Base-by-base conservation (phyloP, 2,329 filamentous ascomycete genomes). In the Aspergillus aculeatinus region DNA sequence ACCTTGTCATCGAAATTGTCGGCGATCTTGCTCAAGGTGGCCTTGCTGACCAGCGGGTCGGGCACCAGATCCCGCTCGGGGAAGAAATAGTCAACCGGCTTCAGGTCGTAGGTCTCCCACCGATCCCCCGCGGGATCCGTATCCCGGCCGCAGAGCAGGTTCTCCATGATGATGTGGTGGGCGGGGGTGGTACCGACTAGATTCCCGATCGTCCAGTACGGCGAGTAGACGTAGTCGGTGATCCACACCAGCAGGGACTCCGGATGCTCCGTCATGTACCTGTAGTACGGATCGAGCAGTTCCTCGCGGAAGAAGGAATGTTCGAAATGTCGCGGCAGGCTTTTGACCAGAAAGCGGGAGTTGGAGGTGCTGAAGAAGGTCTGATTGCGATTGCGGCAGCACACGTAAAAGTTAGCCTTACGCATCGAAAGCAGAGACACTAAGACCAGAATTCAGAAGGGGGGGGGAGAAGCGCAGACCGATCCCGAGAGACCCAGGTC, bases 141-240 rank as follows among this genome's bases (percentile, higher is more conserved):
- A 14, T 79, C 77, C 63, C 85, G 82, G 1, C 88, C 89, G 62
- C 84, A 85, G 25, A 91, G 77, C 2, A 90, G 79, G 69, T 92
- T 92, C 72, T 91, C 89, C 89, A 92, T 92, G 67, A 92, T 81
- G 61, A 92, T 89, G 68, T 91, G 89, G 65, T 91, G 88, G 1
- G 85, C 85, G 0, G 89, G 89, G 0, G 87, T 85, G 1, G 82
- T 75, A 4, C 87, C 82, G 0, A 90, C 65, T 0, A 86, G 66
- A 1, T 83, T 81, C 0, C 89, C 89, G 1, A 92, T 68, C 0
- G 86, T 85, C 0, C 74, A 66, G 10, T 82, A 80, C 0, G 82
- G 80, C 0, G 82, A 81, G 55, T 85, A 82, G 0, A 91, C 78
- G 60, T 91, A 85, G 71, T 92, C 88, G 25, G 86, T 89, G 67